These are phyloP conservation scores for Poa annua DNA, from an alignment of 176 grass and related monocot genomes.

Conservation along the genomic window DNA sequence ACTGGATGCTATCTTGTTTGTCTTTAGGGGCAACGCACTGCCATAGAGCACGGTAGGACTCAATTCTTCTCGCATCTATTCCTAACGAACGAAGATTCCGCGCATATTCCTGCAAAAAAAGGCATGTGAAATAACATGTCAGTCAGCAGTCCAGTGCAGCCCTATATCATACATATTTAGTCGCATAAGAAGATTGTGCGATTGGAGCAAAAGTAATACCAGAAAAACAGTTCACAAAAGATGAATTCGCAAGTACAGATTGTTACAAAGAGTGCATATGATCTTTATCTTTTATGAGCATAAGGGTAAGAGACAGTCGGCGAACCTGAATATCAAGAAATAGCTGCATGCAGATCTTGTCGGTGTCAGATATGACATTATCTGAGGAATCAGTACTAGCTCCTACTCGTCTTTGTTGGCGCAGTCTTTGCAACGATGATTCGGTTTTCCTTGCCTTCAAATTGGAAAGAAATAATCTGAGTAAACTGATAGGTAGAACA, in stretches of 20 bases:
- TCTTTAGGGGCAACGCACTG: conserved; percentile 97
- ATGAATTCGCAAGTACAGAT: conserved; percentile 21
- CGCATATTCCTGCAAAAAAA: conserved; percentile 80
- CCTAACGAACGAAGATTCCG: conserved; percentile 72
- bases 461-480: conserved; percentile 20
- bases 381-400: conserved; percentile 82
- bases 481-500: not conserved
- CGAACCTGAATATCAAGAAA: conserved; percentile 98
- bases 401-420: conserved; percentile 89
- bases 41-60: conserved; percentile 76
- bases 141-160: not conserved
- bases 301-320: not conserved
- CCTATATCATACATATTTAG: too few relatives aligned
- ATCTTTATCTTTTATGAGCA: not conserved
- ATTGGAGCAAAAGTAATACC: not conserved
- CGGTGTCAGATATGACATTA: conserved; percentile 90
- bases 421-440: conserved; percentile 88
- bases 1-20: conserved; percentile 70
- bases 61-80: conserved; percentile 72
- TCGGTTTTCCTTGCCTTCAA: conserved; percentile 88
- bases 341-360: conserved; percentile 99
- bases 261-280: not conserved
- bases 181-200: not conserved
- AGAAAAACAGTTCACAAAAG: not conserved
- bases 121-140: conserved; percentile 6